phyloP scores from a whole-genome alignment of 345 rosid species.

The Fremontodendron californicum region DNA sequence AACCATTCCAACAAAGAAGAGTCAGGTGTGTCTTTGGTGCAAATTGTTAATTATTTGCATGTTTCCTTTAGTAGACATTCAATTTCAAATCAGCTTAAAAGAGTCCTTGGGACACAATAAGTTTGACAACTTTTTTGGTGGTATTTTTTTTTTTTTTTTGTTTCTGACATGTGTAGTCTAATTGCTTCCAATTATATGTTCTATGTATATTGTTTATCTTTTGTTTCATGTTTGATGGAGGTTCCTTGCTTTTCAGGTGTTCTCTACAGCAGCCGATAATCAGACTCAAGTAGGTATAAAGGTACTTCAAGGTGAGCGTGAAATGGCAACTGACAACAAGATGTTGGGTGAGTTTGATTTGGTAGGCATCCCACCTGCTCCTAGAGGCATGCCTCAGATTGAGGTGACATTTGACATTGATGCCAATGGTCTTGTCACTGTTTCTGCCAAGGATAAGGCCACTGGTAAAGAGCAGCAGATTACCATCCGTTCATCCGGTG shows the following conservation, averaged over 20 bases:
- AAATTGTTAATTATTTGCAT: not conserved
- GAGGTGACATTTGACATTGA: too few species aligned
- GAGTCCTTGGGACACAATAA: not conserved
- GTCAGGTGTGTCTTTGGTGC: too few species aligned
- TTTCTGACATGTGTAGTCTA: not conserved
- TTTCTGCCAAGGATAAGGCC: conserved; percentile 80
- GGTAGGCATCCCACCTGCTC: too few species aligned
- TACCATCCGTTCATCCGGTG: conserved; percentile 85
- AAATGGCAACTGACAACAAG: conserved; percentile 84
- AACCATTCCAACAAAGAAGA: too few species aligned
- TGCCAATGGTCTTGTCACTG: too few species aligned
- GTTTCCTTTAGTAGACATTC: not conserved
- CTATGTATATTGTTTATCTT: not conserved
- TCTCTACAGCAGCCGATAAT: conserved; percentile 87
- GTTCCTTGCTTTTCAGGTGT: conserved; percentile 36
- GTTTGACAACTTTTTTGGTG: not conserved
- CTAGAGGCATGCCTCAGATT: too few species aligned
- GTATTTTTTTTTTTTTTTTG: too few species aligned
- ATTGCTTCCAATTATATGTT: not conserved
- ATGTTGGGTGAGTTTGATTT: conserved; percentile 73
- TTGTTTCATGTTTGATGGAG: not conserved
- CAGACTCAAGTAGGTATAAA: too few species aligned
- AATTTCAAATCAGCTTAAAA: not conserved
- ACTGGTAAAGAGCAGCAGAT: conserved; percentile 78
- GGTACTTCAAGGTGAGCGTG: too few species aligned